Base-by-base conservation (phyloP, 148 eudicot genomes). In the Dianthus caryophyllus region DNA sequence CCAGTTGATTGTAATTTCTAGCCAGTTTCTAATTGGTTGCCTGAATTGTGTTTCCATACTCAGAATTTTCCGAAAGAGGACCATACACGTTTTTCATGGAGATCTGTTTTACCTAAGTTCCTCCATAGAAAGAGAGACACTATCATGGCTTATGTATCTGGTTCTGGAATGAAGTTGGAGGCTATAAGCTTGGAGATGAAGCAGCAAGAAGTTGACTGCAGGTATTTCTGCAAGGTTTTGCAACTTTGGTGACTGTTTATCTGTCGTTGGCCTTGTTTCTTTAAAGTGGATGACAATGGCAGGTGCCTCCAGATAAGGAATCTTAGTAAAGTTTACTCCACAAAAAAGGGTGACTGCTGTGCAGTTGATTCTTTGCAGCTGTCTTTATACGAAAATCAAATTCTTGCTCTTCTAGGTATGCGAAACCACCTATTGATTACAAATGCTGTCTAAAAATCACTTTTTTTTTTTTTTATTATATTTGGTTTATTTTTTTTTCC, bases 221-320 rank as follows among this genome's bases (percentile, higher is more conserved):
- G 97, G 99, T 95, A 65, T 33, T 65, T 50, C n/a, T 43, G 24
- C 69, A 66, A 26, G 54, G 25, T 6, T 17, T 59, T 18, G 16
- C 43, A 33, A n/a, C 44, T 14, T 69, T 30, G 65, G 43, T 18
- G 53, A 70, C 26, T 43, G 10, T 47, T 20, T 18, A 0, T 70
- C 27, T 8, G 16, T 39, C 33, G 9, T 60, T 52, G 30, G 47
- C 44, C 38, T 61, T 17, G 49, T 22, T 14, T 26, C 59, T 74
- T 65, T 64, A 16, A 15, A 26, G 25, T 46, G 43, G 52, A 46
- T 69, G 64, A 68, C 51, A 70, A 70, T 62, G 80, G 80, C 83
- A 95, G 99, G 86, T 95, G 99, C 79, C 87, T 95, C 67, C 96
- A 85, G 79, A 84, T 95, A 53, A 84, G 96, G 77, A 81, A 88